Base-by-base conservation (phyloP, 257 asterid genomes). In the Jasminum sambac region DNA sequence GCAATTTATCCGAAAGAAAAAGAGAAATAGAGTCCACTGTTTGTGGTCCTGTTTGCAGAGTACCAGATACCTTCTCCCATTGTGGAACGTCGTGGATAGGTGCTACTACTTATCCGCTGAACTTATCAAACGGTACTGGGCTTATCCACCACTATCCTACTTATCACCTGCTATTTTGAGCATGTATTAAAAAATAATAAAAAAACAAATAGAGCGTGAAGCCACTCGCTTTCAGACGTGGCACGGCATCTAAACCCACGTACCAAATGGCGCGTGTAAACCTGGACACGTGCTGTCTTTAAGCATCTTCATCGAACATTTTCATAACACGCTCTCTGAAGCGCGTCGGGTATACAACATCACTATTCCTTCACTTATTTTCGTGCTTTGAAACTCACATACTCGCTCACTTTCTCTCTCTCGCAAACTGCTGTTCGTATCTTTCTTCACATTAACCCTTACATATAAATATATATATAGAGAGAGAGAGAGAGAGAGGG, bases 101-200 rank as follows among this genome's bases (percentile, higher is more conserved):
- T 17, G 58, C 0, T 0, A 0, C 0, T 0, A 2, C 24, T 7
- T 48, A n/a, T 48, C 25, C 16, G 0, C n/a, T 2, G 0, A 0
- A 48, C 24, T 17, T n/a, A 48, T 48, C 19, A 16, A 48, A 48
- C 6, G 8, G 0, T 0, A 0, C 1, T 0, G 0, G 2, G 0
- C 58, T 7, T 48, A 17, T 48, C 58, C 24, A n/a, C 19, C 0
- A 23, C 4, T 17, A 7, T 0, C 0, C 0, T 7, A 8, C 2
- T 7, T 48, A 48, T 48, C 25, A 30, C 36, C 36, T 30, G 36
- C 36, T 4, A 30, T 30, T 30, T 30, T 30, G 36, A 30, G 36
- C 4, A 30, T 30, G 4, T 30, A 30, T 30, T 30, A 1, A 30
- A 30, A 1, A 1, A 30, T 30, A 30, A 30, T 30, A 30, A 30